phyloP scores from a whole-genome alignment of 2,329 filamentous ascomycete species.

The Thielaviopsis populi region DNA sequence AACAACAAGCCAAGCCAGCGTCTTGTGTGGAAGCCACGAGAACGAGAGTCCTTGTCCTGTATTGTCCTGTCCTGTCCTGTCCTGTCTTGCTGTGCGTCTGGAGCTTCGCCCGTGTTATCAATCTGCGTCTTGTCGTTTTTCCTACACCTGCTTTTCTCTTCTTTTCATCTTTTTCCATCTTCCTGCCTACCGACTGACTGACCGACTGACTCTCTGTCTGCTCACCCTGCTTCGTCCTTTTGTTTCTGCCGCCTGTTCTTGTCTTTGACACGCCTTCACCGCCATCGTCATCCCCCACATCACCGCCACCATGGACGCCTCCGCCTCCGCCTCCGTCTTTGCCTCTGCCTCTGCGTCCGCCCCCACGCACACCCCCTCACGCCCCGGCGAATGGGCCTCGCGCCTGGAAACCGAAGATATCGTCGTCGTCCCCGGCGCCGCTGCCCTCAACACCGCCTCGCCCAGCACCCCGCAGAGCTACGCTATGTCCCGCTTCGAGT shows the following conservation, averaged over 20 bases:
- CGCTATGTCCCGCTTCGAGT: conserved; percentile 56
- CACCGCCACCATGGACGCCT: background rate
- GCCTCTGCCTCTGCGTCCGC: background rate
- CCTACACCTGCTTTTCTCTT: background rate
- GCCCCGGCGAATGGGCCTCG: conserved; percentile 7
- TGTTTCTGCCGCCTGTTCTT: background rate
- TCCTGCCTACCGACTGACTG: background rate
- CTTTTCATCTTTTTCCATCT: background rate
- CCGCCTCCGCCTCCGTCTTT: background rate
- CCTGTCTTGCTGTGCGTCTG: too few species aligned
- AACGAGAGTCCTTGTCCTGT: background rate
- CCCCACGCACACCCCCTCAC: background rate
- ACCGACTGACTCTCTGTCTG: background rate
- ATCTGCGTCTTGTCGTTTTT: conserved; percentile 4
- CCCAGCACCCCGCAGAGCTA: conserved; percentile 14
- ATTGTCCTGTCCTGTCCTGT: too few species aligned
- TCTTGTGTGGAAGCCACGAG: background rate
- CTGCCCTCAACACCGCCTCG: conserved; percentile 3
- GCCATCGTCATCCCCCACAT: background rate
- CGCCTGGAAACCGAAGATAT: conserved; percentile 13
- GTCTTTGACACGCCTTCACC: background rate
- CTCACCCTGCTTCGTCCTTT: background rate
- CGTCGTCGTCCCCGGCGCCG: conserved; percentile 4
- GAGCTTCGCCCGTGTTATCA: too few species aligned
- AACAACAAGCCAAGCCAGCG: background rate